Base-by-base conservation (phyloP, 192 early-diverging fungal species). In the Backusella macrospora region DNA sequence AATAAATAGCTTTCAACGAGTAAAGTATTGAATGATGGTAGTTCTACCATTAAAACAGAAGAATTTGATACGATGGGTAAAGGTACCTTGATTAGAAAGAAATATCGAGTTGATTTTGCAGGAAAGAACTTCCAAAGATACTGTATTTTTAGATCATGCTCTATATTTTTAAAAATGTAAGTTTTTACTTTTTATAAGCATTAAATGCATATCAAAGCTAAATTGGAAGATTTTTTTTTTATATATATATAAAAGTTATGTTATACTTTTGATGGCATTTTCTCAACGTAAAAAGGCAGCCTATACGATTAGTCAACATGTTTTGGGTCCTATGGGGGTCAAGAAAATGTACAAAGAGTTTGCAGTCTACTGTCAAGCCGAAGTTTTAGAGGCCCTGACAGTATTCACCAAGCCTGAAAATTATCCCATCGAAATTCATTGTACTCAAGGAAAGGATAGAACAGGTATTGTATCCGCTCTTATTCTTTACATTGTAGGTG, bases 371-470 rank as follows among this genome's bases (percentile, higher is more conserved):
- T 83, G 83, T 29, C 73, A 79, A 37, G 52, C 45, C 1, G 82
- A 87, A 42, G 76, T 87, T 21, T 47, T 74, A 2, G 72, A 83
- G n/a, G 83, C 84, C 12, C 45, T 90, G 74, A 80, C 81, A 37
- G 77, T 88, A 12, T 84, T 90, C 76, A 80, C 82, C 18, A 84
- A 86, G 65, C 80, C 82, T 15, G 67, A 76, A 21, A 87, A 86
- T 43, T 88, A 86, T 63, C 90, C 90, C 10, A 82, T 91, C 5
- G 73, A 89, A 29, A 82, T 91, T 18, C 90, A 91, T 71, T 91
- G 90, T 79, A 86, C 87, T 63, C 87, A 89, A 52, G 90, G 90
- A 46, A 91, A 91, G 74, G 90, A 91, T 76, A 85, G 90, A 68
- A 91, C 90, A 8, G 90, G 90, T 34, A 83, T 91, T 48, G 74